Percentiles rank a stretch among this genome's conserved stretches.
Evolutionary conservation across 306 rosid genomes (phyloP).

Genomic region (Rosa multiflora): DNA sequence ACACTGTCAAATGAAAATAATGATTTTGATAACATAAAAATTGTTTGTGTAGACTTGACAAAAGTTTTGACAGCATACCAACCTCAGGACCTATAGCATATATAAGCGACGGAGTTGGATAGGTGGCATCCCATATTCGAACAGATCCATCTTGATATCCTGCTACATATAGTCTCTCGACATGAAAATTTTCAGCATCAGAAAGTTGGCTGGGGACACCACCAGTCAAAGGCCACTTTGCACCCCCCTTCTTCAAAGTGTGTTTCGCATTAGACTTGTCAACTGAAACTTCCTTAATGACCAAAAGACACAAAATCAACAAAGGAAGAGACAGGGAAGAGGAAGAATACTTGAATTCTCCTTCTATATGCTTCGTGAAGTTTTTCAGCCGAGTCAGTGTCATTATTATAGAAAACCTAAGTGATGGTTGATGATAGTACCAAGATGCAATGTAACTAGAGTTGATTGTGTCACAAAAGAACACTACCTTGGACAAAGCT

Average conservation of each 20-base stretch:
- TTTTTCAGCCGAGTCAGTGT: slow-evolving; percentile 8
- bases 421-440: slow-evolving; percentile 3
- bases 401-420: slow-evolving; percentile 5
- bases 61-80: slow-evolving; percentile 21
- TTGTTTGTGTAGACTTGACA: slow-evolving; percentile 9
- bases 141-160: slow-evolving; percentile 91
- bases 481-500: slow-evolving; percentile 62
- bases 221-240: slow-evolving; percentile 79
- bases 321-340: not conserved
- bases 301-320: slow-evolving; percentile 10
- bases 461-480: slow-evolving; percentile 14
- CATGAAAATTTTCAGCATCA: slow-evolving; percentile 44
- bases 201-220: slow-evolving; percentile 59
- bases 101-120: slow-evolving; percentile 55
- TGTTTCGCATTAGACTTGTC: slow-evolving; percentile 39
- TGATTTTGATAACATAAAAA: slow-evolving; percentile 14
- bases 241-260: slow-evolving; percentile 31
- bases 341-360: not conserved
- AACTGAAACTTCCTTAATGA: slow-evolving; percentile 48
- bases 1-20: slow-evolving; percentile 12
- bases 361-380: not conserved
- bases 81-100: slow-evolving; percentile 65
- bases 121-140: slow-evolving; percentile 82
- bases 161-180: slow-evolving; percentile 62
- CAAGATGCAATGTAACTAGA: slow-evolving; percentile 5